Evolutionary conservation across 2,329 filamentous ascomycete species (phyloP).

Genomic region (Leptographium galeiforme): DNA sequence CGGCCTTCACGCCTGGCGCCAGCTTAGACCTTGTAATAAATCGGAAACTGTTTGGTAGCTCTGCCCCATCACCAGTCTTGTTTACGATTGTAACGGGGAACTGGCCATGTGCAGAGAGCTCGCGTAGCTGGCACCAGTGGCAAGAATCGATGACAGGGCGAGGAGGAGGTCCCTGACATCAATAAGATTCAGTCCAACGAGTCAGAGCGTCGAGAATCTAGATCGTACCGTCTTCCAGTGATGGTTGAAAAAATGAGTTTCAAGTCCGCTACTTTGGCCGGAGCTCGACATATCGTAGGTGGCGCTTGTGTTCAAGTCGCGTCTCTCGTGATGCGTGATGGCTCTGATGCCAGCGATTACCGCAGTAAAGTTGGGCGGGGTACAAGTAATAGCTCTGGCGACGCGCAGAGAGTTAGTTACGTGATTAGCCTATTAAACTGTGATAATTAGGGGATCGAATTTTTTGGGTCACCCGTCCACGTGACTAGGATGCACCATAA

Average conservation of each 20-base stretch:
- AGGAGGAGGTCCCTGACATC: conserved; percentile 5
- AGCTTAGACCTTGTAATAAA: conserved; percentile 55
- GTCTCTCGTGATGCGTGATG: too few relatives aligned
- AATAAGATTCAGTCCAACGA: neutral
- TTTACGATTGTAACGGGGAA: conserved; percentile 54
- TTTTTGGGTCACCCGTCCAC: too few relatives aligned
- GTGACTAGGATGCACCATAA: too few relatives aligned
- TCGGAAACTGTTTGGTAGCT: conserved; percentile 48
- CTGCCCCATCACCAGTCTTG: conserved; percentile 35
- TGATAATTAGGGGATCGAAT: too few relatives aligned
- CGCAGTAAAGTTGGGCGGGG: too few relatives aligned
- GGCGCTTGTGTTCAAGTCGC: too few relatives aligned
- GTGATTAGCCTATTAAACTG: too few relatives aligned
- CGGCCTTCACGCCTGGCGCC: conserved; percentile 43
- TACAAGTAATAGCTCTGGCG: too few relatives aligned
- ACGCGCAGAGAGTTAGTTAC: too few relatives aligned
- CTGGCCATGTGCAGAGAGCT: conserved; percentile 32
- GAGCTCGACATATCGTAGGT: too few relatives aligned
- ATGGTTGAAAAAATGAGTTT: conserved; percentile 10
- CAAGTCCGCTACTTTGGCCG: too few relatives aligned
- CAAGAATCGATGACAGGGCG: conserved; percentile 24
- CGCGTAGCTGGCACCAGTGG: conserved; percentile 48
- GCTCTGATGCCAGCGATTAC: too few relatives aligned
- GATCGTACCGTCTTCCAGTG: conserved; percentile 9
- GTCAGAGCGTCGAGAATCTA: neutral